Percentiles rank a stretch among this genome's conserved stretches.
phyloP scores from a whole-genome alignment of 1,284 basidiomycete species.

The Cerioporus squamosus region DNA sequence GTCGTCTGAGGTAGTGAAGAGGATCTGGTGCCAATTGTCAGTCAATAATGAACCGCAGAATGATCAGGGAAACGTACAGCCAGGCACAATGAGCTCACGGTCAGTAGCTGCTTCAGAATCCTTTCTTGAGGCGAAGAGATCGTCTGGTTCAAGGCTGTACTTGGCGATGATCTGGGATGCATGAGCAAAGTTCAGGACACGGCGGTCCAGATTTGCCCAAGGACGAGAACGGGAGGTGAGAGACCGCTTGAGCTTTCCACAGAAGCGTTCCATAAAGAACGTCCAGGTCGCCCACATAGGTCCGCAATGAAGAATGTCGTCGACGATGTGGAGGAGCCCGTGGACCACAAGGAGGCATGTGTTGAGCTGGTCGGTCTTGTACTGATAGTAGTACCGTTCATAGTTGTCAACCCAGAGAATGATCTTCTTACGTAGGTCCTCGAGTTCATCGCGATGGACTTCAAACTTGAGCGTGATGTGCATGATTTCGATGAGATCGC shows the following conservation, averaged over 20 bases:
- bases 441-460: constrained; percentile 37
- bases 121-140: too few relatives aligned
- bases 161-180: too few relatives aligned
- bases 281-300: constrained; percentile 44
- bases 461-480: constrained; percentile 45
- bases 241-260: constrained; percentile 35
- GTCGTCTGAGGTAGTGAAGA: too few relatives aligned
- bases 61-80: too few relatives aligned
- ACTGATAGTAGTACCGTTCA: too few relatives aligned
- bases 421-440: constrained; percentile 37
- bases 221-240: constrained; percentile 28
- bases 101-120: too few relatives aligned
- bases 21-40: too few relatives aligned
- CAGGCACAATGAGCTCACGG: too few relatives aligned
- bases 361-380: too few relatives aligned
- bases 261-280: constrained; percentile 43
- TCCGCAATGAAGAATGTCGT: constrained; percentile 36
- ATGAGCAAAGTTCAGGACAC: constrained; percentile 11
- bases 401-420: constrained; percentile 7
- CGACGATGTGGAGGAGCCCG: constrained; percentile 37
- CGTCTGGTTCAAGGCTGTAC: too few relatives aligned
- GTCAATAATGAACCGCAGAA: too few relatives aligned
- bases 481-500: constrained; percentile 42
- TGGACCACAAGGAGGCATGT: not conserved
- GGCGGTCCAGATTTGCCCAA: constrained; percentile 29